Evolutionary conservation across 2,329 filamentous ascomycete genomes (phyloP).

Genomic region (Claviceps sp.): DNA sequence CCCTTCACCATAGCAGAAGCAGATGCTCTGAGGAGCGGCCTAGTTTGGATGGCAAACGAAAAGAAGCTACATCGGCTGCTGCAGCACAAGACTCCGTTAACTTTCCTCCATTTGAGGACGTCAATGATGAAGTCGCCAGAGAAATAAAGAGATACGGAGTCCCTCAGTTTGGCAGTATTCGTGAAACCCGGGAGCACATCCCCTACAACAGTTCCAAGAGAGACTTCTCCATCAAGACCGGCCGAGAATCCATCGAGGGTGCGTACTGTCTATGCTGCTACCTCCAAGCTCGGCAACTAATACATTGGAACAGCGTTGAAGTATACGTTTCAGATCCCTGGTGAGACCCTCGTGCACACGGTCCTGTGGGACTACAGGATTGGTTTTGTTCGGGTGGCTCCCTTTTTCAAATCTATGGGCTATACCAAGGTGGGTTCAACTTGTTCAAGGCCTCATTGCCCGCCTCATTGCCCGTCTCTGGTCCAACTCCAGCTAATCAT

Average conservation of each 20-base stretch:
- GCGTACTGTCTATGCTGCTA: constrained; percentile 11
- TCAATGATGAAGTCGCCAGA: constrained; percentile 32
- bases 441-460: background rate
- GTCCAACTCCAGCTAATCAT: background rate
- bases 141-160: constrained; percentile 48
- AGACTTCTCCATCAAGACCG: constrained; percentile 73
- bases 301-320: constrained; percentile 49
- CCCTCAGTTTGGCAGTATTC: constrained; percentile 49
- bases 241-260: constrained; percentile 82
- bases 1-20: background rate
- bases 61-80: background rate
- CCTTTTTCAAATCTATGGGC: constrained; percentile 82
- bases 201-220: constrained; percentile 95
- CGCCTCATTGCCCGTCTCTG: background rate
- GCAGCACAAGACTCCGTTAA: constrained; percentile 25
- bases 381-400: constrained; percentile 84
- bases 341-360: constrained; percentile 51
- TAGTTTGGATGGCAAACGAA: background rate
- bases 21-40: background rate
- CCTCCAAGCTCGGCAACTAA: background rate
- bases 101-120: constrained; percentile 60
- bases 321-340: constrained; percentile 65
- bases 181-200: constrained; percentile 57
- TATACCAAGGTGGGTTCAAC: constrained; percentile 60
- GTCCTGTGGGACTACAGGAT: constrained; percentile 98